These are phyloP conservation scores for Citrus maxima DNA, from an alignment of 345 rosid species.

Conservation along the genomic window DNA sequence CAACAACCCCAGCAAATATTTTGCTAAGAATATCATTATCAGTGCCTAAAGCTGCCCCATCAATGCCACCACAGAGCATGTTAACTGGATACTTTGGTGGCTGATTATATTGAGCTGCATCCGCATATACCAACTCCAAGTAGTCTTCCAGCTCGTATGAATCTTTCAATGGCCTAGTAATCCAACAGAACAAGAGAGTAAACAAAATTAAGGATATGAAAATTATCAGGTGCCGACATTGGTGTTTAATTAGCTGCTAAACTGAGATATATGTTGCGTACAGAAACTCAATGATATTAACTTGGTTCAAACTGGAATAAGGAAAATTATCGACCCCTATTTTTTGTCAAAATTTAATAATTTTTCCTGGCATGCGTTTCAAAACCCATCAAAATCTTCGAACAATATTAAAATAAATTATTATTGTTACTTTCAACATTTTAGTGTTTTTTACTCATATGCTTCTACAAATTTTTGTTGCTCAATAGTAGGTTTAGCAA, in stretches of 20 bases:
- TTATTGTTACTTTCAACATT: too few species aligned
- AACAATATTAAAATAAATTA: too few species aligned
- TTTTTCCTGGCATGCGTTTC: too few species aligned
- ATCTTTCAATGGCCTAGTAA: constrained; percentile 29
- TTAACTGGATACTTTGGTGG: constrained; percentile 26
- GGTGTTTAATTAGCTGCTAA: too few species aligned
- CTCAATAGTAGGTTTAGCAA: too few species aligned
- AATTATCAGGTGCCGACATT: too few species aligned
- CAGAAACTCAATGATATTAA: too few species aligned
- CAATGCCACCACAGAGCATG: constrained; percentile 21
- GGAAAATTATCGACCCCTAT: neutral
- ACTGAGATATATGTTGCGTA: too few species aligned
- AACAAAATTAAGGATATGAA: neutral
- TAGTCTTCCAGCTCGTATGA: constrained; percentile 19
- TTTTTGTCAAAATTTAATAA: too few species aligned
- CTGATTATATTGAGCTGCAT: constrained; percentile 21
- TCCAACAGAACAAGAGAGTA: neutral
- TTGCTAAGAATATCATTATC: constrained; percentile 21
- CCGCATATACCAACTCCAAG: neutral
- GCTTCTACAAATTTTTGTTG: too few species aligned
- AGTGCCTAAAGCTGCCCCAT: constrained; percentile 8
- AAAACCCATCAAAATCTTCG: neutral
- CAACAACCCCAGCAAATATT: constrained; percentile 25
- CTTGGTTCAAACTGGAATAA: too few species aligned
- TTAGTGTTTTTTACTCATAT: too few species aligned